Evolutionary conservation across 805 yeast genomes (phyloP), one percentile per base, ranked within the genome.

Genomic region (Kodamaea restingae): DNA sequence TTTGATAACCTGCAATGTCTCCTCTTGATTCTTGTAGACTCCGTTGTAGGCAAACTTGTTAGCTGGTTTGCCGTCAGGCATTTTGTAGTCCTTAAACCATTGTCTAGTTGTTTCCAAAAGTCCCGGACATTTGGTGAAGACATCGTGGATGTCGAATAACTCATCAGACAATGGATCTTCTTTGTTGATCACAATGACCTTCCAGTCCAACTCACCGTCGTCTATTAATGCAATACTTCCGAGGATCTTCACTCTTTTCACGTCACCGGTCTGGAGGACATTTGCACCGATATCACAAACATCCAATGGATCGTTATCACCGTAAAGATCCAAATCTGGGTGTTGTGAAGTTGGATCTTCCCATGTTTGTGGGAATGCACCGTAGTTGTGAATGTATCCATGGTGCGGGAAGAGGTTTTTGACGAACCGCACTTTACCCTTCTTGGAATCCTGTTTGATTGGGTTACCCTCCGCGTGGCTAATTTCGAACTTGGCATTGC

Each of bases 51-150:
- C 98, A 64, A 93, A 91, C 67, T 84, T 84, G 70, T 93, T 93
- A 68, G 80, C 86, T 55, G 96, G 95, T 76, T 93, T 93, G 46
- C 98, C 98, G 64, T 91, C 98, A 40, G 98, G 97, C 52, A 88
- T 77, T 70, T 93, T 93, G 81, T 93, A 93, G 67, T 90, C 88
- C 65, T 95, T 84, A 81, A 93, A 93, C 98, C 98, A 93, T 69
- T 86, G 95, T 65, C 88, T 82, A 43, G 98, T 93, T 49, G 95
- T 84, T 62, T 95, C 85, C 59, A 93, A 72, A 43, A 93, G 73
- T 40, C 96, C 96, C 44, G 98, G 98, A 65, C 90, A 80, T 61
- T 84, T 81, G 56, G 76, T 78, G 65, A 78, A 88, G 48, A 93
- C 95, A 56, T 93, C 97, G 66, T 85, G 91, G 52, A 93, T 80